phyloP scores from a whole-genome alignment of 2,329 filamentous ascomycete genomes.

The Sclerotinia borealis region DNA sequence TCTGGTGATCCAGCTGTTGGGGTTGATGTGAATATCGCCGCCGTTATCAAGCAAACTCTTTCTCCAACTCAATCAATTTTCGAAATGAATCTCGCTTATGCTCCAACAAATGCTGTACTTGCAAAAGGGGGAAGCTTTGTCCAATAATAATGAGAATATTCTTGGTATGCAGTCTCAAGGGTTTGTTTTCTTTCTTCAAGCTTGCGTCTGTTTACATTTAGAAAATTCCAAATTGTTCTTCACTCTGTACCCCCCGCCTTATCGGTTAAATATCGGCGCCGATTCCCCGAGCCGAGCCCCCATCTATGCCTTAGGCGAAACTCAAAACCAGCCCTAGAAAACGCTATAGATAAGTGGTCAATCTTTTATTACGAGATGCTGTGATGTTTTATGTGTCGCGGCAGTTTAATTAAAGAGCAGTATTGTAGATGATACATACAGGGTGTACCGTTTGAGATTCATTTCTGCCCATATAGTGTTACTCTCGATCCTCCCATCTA shows the following conservation, averaged over 20 bases:
- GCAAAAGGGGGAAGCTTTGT: background rate
- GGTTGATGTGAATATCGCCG: background rate
- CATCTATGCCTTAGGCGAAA: background rate
- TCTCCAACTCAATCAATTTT: constrained; percentile 2
- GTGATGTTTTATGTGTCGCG: background rate
- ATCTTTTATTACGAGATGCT: background rate
- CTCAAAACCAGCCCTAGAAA: background rate
- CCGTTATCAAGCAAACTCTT: background rate
- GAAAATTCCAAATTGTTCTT: background rate
- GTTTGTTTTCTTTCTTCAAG: background rate
- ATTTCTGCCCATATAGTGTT: background rate
- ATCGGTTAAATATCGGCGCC: background rate
- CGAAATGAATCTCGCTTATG: background rate
- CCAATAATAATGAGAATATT: background rate
- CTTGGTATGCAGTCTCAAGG: background rate
- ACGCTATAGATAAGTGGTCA: no score
- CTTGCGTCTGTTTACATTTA: background rate
- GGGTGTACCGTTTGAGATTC: background rate
- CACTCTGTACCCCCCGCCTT: background rate
- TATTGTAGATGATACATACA: background rate
- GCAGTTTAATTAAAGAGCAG: background rate
- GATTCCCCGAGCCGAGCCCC: no score
- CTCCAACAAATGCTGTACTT: no score
- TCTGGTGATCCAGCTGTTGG: background rate
- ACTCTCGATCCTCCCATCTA: background rate